Evolutionary conservation across 2,329 filamentous ascomycete genomes (phyloP).

Genomic region (Penicillium sp.): DNA sequence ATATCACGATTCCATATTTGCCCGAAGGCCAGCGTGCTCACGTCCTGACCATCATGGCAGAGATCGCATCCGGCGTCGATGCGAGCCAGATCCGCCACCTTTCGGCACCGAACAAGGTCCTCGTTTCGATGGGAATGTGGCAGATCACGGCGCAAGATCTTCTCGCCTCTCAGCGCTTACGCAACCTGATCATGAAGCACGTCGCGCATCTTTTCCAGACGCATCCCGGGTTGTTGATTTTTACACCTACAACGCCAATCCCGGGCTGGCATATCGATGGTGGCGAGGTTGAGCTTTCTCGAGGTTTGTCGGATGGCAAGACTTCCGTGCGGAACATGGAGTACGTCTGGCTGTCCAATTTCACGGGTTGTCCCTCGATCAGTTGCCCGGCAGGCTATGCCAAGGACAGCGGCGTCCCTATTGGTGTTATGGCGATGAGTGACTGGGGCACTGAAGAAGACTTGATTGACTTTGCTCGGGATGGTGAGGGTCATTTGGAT

Average conservation of each 20-base stretch:
- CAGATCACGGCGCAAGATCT: slow-evolving; percentile 73
- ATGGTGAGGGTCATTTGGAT: slow-evolving; percentile 57
- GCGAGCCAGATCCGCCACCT: slow-evolving; percentile 62
- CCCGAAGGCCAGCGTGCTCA: slow-evolving; percentile 78
- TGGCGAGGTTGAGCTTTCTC: slow-evolving; percentile 65
- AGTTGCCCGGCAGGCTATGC: slow-evolving; percentile 76
- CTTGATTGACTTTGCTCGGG: slow-evolving; percentile 59
- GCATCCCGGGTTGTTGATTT: slow-evolving; percentile 76
- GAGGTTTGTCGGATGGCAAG: slow-evolving; percentile 76
- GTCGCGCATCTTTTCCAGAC: slow-evolving; percentile 71
- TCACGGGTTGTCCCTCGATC: slow-evolving; percentile 77
- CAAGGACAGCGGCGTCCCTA: slow-evolving; percentile 51
- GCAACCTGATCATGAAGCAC: slow-evolving; percentile 79
- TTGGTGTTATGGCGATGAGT: slow-evolving; percentile 61
- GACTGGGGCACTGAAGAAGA: slow-evolving; percentile 62
- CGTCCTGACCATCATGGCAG: slow-evolving; percentile 75
- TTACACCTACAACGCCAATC: slow-evolving; percentile 78
- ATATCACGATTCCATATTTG: slow-evolving; percentile 62
- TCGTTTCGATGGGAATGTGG: slow-evolving; percentile 66
- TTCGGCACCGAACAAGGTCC: slow-evolving; percentile 70
- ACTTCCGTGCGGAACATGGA: slow-evolving; percentile 77
- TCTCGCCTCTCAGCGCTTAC: slow-evolving; percentile 73
- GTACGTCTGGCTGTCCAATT: slow-evolving; percentile 85
- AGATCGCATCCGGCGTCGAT: slow-evolving; percentile 63
- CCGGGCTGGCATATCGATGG: slow-evolving; percentile 73